Percentiles rank a stretch among this genome's conserved stretches.
These are phyloP conservation scores for Cercospora zeina DNA, from an alignment of 2,329 filamentous ascomycete genomes.

Conservation along the genomic window DNA sequence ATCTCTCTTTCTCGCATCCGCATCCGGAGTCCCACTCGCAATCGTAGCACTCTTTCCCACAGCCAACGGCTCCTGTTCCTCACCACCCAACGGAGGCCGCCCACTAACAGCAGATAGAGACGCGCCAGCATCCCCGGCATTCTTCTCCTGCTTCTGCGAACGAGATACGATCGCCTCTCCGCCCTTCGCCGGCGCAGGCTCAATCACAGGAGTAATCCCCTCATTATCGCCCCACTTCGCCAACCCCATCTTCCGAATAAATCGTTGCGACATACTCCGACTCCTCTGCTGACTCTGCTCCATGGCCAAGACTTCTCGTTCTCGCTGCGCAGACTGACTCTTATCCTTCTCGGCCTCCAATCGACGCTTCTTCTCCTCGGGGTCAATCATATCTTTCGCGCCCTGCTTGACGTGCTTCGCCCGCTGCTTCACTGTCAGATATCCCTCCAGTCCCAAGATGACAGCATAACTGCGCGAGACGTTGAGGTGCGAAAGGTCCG, in stretches of 20 bases:
- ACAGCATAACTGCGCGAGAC: conserved; percentile 82
- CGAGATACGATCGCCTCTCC: background rate
- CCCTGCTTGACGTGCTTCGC: conserved; percentile 58
- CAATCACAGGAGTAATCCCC: background rate
- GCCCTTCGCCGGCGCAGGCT: background rate
- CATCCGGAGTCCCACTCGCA: conserved; percentile 12
- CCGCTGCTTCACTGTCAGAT: conserved; percentile 67
- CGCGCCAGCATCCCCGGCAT: background rate
- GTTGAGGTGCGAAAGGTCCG: conserved; percentile 75
- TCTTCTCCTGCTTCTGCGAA: background rate
- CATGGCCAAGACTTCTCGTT: conserved; percentile 54
- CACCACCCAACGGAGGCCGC: background rate
- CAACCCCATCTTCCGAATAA: conserved; percentile 33
- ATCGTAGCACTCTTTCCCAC: conserved; percentile 15
- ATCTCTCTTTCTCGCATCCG: conserved; percentile 8
- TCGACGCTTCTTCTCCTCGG: conserved; percentile 56
- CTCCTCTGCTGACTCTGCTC: conserved; percentile 46
- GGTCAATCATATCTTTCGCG: conserved; percentile 62
- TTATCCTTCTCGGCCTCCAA: conserved; percentile 57
- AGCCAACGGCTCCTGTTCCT: background rate
- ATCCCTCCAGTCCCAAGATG: conserved; percentile 78
- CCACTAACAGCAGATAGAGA: background rate
- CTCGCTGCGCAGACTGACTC: conserved; percentile 60
- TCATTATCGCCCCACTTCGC: conserved; percentile 14
- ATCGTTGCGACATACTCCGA: conserved; percentile 40